phyloP scores from a whole-genome alignment of 331 rosid genomes.

The Erythrophleum ivorense region DNA sequence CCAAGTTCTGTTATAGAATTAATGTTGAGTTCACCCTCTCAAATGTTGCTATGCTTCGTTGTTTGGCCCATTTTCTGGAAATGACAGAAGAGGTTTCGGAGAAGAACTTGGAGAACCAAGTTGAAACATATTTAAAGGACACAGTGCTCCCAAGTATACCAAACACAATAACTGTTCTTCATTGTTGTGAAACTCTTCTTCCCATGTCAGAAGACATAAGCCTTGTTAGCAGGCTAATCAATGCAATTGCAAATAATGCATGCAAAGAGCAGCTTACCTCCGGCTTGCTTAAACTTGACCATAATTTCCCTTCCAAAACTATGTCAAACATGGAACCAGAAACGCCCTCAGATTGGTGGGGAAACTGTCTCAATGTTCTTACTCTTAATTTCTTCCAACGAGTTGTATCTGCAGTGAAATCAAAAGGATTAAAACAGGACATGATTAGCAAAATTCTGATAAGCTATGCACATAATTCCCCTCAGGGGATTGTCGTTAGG shows the following conservation, averaged over 20 bases:
- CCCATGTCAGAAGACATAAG: conserved; percentile 82
- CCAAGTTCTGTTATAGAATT: conserved; percentile 89
- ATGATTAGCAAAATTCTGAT: conserved; percentile 87
- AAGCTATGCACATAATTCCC: conserved; percentile 83
- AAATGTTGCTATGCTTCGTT: conserved; percentile 80
- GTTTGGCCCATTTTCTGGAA: conserved; percentile 75
- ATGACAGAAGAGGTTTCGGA: conserved; percentile 92
- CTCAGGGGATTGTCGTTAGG: conserved; percentile 72
- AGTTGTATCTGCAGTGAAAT: conserved; percentile 75
- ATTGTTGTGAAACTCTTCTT: conserved; percentile 76
- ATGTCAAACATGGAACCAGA: conserved; percentile 67
- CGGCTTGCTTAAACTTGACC: conserved; percentile 83
- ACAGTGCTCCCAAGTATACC: conserved; percentile 70
- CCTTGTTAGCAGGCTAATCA: conserved; percentile 77
- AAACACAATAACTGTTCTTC: conserved; percentile 87
- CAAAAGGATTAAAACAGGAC: conserved; percentile 95
- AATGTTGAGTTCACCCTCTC: conserved; percentile 72
- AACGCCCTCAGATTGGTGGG: conserved; percentile 98
- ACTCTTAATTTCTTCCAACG: conserved; percentile 82
- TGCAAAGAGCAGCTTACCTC: conserved; percentile 95
- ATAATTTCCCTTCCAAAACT: conserved; percentile 65
- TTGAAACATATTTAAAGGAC: conserved; percentile 74
- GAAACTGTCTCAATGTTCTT: conserved; percentile 71
- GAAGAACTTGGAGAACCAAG: conserved; percentile 67
- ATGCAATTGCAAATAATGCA: conserved; percentile 82